Conservation (phyloP, 768 basidiomycete species). For the Tylopilus cervinicoccineus region DNA sequence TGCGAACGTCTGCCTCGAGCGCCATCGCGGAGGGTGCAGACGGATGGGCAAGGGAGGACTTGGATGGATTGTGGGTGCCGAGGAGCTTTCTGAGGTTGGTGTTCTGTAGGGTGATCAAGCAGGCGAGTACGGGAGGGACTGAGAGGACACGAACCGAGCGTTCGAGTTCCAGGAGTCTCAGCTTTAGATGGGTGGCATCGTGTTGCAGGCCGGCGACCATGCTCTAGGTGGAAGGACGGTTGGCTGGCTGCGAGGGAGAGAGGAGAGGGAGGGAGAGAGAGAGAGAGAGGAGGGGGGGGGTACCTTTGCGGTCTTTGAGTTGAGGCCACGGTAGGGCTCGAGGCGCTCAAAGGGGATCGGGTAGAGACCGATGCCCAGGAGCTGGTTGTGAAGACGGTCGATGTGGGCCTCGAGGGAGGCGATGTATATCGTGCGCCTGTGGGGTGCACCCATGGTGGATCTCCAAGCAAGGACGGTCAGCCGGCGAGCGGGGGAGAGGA, state of each 20-base stretch:
- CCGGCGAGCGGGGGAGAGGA: background rate
- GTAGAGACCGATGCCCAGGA: conserved; percentile 49
- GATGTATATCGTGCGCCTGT: conserved; percentile 66
- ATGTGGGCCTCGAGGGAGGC: conserved; percentile 72
- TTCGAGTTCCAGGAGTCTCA: conserved; percentile 66
- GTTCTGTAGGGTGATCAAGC: conserved; percentile 16
- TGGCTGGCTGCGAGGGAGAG: background rate
- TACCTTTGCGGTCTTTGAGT: conserved; percentile 75
- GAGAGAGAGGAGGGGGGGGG: background rate
- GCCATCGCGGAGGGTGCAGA: conserved; percentile 25
- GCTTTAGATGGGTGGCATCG: conserved; percentile 53
- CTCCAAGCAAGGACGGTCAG: conserved; percentile 27
- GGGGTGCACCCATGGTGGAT: conserved; percentile 62
- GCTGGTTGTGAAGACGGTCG: conserved; percentile 59
- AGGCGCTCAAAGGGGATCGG: conserved; percentile 56
- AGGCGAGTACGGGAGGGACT: background rate
- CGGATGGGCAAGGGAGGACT: conserved; percentile 17
- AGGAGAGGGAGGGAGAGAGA: background rate
- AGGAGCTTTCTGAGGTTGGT: conserved; percentile 32
- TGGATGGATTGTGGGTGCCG: conserved; percentile 21
- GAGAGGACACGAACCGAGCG: conserved; percentile 44
- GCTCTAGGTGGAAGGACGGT: conserved; percentile 53
- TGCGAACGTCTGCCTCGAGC: conserved; percentile 32
- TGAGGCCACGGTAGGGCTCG: conserved; percentile 64
- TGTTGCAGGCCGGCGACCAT: conserved; percentile 71